A percentile compares a stretch with the other conserved stretches of the same genome.
These are phyloP conservation scores for Saitozyma podzolica DNA, from an alignment of 768 basidiomycete species.

Conservation along the genomic window DNA sequence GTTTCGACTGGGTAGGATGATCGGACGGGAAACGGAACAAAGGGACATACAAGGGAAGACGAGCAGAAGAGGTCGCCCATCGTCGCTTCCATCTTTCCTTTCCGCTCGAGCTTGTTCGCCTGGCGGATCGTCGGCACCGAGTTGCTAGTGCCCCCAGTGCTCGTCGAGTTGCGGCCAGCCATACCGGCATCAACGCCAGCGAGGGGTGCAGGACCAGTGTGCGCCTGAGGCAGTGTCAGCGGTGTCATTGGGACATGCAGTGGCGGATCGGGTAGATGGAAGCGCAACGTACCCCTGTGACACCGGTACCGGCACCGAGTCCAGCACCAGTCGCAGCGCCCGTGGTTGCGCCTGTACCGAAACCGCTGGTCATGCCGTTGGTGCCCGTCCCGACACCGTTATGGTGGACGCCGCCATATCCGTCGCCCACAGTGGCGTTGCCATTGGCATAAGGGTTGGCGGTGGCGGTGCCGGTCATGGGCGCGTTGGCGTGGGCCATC, in stretches of 20 bases:
- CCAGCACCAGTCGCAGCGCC: background rate
- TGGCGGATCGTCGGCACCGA: conserved; percentile 9
- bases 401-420: too few relatives aligned
- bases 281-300: background rate
- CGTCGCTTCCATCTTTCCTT: conserved; percentile 21
- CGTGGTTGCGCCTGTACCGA: background rate
- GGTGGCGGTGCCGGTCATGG: too few relatives aligned
- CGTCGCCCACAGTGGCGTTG: too few relatives aligned
- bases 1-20: too few relatives aligned
- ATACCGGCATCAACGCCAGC: conserved; percentile 1
- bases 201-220: conserved; percentile 18
- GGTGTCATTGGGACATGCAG: background rate
- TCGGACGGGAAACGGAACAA: background rate
- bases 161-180: too few relatives aligned
- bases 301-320: background rate
- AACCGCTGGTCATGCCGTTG: background rate
- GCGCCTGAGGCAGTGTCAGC: conserved; percentile 2
- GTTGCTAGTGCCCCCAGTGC: conserved; percentile 4
- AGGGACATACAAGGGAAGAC: conserved; percentile 12
- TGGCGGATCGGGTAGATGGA: background rate
- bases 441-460: too few relatives aligned
- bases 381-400: background rate
- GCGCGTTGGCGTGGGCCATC: too few relatives aligned
- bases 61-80: conserved; percentile 18
- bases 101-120: conserved; percentile 18